These are phyloP conservation scores for Vigna unguiculata DNA, from an alignment of 306 rosid genomes.

Conservation along the genomic window DNA sequence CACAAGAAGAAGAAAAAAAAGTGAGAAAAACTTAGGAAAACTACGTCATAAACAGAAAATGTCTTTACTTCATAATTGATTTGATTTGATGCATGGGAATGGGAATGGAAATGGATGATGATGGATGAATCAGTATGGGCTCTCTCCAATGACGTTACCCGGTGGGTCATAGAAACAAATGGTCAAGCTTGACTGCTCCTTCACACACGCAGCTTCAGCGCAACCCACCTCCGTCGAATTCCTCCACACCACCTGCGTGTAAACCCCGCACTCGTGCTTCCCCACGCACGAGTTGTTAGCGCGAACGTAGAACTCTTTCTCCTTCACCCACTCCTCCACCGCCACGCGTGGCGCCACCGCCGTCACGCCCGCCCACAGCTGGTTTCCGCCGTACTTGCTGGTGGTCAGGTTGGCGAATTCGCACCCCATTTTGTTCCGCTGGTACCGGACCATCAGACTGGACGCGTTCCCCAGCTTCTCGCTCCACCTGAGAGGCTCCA, in stretches of 20 bases:
- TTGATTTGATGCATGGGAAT: not conserved
- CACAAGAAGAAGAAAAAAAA: not conserved
- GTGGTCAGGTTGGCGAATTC: conserved; percentile 66
- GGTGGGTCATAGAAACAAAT: conserved; percentile 85
- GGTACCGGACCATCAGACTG: conserved; percentile 66
- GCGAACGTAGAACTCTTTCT: conserved; percentile 70
- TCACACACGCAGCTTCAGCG: conserved; percentile 64
- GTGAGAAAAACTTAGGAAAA: not conserved
- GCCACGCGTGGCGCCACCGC: conserved; percentile 58
- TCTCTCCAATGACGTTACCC: conserved; percentile 73
- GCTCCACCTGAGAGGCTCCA: conserved; percentile 71
- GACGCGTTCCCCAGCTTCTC: conserved; percentile 65
- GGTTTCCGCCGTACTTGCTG: conserved; percentile 79
- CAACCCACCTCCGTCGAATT: conserved; percentile 71
- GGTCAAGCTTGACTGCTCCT: conserved; percentile 60
- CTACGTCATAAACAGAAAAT: not conserved
- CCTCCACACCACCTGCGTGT: conserved; percentile 89
- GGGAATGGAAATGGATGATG: not conserved
- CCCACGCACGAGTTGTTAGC: conserved; percentile 60
- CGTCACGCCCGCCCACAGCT: conserved; percentile 61
- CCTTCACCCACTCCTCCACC: conserved; percentile 80
- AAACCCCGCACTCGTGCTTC: conserved; percentile 72
- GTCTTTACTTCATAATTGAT: too few species aligned
- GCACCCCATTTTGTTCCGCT: conserved; percentile 68
- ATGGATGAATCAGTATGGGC: conserved; percentile 56